phyloP scores from a whole-genome alignment of 441 rosid genomes.

The Sinapis alba region DNA sequence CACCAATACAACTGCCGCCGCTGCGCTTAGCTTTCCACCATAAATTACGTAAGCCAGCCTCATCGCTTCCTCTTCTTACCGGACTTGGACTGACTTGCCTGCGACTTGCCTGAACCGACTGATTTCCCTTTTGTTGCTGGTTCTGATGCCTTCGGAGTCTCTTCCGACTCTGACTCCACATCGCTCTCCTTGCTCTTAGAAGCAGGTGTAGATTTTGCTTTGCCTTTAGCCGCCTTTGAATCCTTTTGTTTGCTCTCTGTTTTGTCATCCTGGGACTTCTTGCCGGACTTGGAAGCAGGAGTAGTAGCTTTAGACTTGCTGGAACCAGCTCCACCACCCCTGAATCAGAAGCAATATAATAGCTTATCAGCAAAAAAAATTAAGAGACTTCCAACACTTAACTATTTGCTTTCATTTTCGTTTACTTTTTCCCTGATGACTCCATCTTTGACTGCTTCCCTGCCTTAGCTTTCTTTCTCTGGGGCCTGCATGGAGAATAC shows the following conservation, averaged over 20 bases:
- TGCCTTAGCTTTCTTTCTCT: conserved; percentile 59
- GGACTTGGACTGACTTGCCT: conserved; percentile 54
- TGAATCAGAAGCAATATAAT: conserved; percentile 30
- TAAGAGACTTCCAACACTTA: conserved; percentile 3
- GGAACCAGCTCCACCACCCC: conserved; percentile 71
- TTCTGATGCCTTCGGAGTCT: conserved; percentile 50
- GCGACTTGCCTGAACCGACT: conserved; percentile 52
- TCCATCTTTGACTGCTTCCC: conserved; percentile 52
- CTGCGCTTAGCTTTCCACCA: conserved; percentile 22
- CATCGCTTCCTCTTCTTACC: conserved; percentile 72
- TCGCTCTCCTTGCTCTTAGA: conserved; percentile 62
- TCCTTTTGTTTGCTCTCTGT: conserved; percentile 53
- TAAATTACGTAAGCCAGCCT: conserved; percentile 30
- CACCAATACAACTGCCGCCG: neutral
- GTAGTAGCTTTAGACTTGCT: conserved; percentile 63
- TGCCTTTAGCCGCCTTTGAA: conserved; percentile 47
- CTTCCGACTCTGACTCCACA: conserved; percentile 51
- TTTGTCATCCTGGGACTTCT: conserved; percentile 50
- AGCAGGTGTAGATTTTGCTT: conserved; percentile 53
- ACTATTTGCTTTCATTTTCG: conserved; percentile 9
- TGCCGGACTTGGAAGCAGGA: conserved; percentile 46
- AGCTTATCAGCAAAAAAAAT: conserved; percentile 9
- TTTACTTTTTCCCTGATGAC: conserved; percentile 56
- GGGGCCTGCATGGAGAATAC: conserved; percentile 53
- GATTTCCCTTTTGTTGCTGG: conserved; percentile 48